Percentiles rank a stretch among this genome's conserved stretches.
phyloP scores from a whole-genome alignment of 176 grass and related monocot genomes.

The Chloris gayana region DNA sequence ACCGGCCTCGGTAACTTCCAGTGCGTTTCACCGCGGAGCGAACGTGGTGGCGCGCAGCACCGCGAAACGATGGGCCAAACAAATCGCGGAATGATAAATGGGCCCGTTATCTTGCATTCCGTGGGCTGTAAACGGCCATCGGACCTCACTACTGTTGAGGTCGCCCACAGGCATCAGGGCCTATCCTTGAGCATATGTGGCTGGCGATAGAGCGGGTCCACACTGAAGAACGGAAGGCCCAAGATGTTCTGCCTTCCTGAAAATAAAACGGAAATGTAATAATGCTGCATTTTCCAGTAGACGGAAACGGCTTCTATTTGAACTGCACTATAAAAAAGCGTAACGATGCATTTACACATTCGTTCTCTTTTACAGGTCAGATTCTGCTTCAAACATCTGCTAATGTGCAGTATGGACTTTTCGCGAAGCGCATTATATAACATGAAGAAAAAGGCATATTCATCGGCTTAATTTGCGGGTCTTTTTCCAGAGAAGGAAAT shows the following conservation, averaged over 20 bases:
- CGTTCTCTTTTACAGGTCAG: neutral
- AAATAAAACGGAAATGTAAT: neutral
- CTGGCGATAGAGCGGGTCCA: too few relatives aligned
- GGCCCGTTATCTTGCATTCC: too few relatives aligned
- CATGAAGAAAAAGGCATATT: neutral
- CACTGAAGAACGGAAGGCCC: too few relatives aligned
- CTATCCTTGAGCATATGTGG: neutral
- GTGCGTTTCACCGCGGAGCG: too few relatives aligned
- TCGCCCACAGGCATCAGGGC: too few relatives aligned
- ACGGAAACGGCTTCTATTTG: neutral
- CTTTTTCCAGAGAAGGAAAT: conserved; percentile 3
- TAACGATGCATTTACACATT: neutral
- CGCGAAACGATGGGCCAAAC: too few relatives aligned
- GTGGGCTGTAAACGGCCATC: too few relatives aligned
- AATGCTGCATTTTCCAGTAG: neutral
- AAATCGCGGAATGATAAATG: too few relatives aligned
- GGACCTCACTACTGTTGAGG: too few relatives aligned
- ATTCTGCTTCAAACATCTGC: neutral
- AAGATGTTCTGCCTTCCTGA: too few relatives aligned
- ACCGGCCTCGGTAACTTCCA: too few relatives aligned
- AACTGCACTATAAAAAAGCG: neutral
- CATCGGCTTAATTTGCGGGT: neutral
- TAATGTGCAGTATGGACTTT: neutral
- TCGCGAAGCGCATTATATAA: neutral
- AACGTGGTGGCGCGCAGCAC: too few relatives aligned